phyloP scores from a whole-genome alignment of 2,329 filamentous ascomycete genomes.

The Emergomyces pasteurianus region DNA sequence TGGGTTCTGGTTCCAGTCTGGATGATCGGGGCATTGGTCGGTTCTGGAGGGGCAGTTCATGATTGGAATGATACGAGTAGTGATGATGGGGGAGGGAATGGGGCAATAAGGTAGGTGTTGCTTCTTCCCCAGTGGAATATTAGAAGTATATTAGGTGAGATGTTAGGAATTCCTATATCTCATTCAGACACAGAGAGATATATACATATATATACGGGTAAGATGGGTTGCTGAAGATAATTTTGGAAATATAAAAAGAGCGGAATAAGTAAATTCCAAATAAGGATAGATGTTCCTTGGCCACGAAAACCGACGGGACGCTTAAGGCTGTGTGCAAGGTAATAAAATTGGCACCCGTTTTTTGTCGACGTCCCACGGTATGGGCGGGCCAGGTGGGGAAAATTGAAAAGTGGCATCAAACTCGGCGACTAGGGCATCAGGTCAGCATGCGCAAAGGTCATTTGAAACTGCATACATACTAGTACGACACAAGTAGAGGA shows the following conservation, averaged over 20 bases:
- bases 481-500: no score
- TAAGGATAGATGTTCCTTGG: no score
- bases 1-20: slow-evolving; percentile 45
- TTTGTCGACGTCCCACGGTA: neutral
- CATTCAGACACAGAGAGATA: no score
- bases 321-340: neutral
- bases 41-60: slow-evolving; percentile 48
- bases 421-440: neutral
- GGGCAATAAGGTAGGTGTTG: neutral
- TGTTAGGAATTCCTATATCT: no score
- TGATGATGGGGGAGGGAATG: neutral
- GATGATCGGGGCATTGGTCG: slow-evolving; percentile 35
- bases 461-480: no score
- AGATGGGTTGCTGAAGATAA: no score
- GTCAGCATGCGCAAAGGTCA: no score
- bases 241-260: no score
- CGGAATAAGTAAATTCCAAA: no score
- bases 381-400: neutral
- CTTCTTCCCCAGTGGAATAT: neutral
- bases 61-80: neutral
- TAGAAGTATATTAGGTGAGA: no score
- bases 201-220: no score
- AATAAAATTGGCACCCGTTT: neutral
- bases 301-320: neutral
- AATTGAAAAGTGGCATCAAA: neutral